phyloP scores from a whole-genome alignment of 2,329 filamentous ascomycete genomes.

The Alternaria infectoria region DNA sequence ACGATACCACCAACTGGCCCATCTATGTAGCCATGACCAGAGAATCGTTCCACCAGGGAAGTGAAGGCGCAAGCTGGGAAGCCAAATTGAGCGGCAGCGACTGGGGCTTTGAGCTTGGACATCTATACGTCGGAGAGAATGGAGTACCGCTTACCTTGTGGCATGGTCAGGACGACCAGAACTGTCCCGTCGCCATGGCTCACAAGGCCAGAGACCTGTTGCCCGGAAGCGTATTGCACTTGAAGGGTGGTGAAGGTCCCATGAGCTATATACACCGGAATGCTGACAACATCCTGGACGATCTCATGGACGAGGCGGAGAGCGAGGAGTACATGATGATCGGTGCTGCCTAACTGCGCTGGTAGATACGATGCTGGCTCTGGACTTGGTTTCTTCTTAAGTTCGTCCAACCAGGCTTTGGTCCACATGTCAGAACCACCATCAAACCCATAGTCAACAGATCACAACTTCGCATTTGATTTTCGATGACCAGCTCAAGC shows the following conservation, averaged over 20 bases:
- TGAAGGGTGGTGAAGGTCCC: conserved; percentile 36
- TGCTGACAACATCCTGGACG: conserved; percentile 29
- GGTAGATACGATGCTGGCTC: neutral
- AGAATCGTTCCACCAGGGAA: conserved; percentile 34
- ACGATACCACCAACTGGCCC: conserved; percentile 26
- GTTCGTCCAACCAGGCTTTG: neutral
- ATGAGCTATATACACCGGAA: conserved; percentile 30
- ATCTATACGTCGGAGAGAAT: conserved; percentile 27
- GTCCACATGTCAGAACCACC: neutral
- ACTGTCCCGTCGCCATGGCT: conserved; percentile 33
- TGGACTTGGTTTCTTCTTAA: neutral
- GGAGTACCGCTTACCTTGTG: conserved; percentile 36
- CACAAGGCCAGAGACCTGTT: conserved; percentile 32
- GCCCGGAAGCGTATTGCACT: conserved; percentile 23
- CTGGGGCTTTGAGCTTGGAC: conserved; percentile 43
- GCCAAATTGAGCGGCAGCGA: conserved; percentile 32
- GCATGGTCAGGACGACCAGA: conserved; percentile 42
- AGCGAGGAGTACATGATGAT: conserved; percentile 25
- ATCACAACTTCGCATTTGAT: neutral
- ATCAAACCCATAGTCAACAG: neutral
- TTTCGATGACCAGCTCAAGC: neutral
- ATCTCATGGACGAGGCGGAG: conserved; percentile 25
- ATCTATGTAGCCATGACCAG: conserved; percentile 34
- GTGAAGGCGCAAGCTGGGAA: conserved; percentile 39
- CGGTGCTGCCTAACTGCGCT: neutral